These are phyloP conservation scores for Strobilomyces confusus DNA, from an alignment of 768 basidiomycete genomes.

Conservation along the genomic window DNA sequence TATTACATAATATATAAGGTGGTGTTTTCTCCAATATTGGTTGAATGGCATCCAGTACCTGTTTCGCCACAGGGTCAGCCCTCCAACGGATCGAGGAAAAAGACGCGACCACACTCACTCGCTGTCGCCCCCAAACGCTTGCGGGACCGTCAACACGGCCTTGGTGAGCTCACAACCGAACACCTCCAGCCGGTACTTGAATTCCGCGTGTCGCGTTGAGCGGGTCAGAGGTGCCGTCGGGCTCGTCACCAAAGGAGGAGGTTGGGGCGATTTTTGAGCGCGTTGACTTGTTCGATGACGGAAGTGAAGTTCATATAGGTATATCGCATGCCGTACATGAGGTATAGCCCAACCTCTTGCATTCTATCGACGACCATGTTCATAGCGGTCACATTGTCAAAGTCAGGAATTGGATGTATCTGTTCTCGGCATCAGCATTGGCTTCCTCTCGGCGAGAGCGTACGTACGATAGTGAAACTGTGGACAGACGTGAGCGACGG, in stretches of 20 bases:
- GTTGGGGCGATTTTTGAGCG: conserved; percentile 62
- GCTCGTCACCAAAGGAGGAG: conserved; percentile 76
- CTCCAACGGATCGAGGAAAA: background rate
- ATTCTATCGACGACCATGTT: conserved; percentile 61
- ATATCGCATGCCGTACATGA: conserved; percentile 83
- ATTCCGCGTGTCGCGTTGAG: conserved; percentile 57
- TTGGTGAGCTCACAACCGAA: conserved; percentile 68
- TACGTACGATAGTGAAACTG: conserved; percentile 32
- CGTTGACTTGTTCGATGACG: conserved; percentile 65
- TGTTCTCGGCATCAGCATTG: conserved; percentile 13
- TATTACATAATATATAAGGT: too few relatives aligned
- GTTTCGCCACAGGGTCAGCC: too few relatives aligned
- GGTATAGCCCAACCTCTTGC: conserved; percentile 64
- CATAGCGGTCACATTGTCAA: conserved; percentile 54
- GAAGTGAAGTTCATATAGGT: conserved; percentile 62
- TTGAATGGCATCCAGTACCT: too few relatives aligned
- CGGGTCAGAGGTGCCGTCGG: conserved; percentile 67
- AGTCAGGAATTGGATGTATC: conserved; percentile 72
- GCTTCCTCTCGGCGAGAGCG: background rate
- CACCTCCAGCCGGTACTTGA: conserved; percentile 51
- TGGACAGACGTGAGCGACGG: background rate
- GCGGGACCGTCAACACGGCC: conserved; percentile 77
- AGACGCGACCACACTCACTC: background rate
- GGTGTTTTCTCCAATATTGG: too few relatives aligned
- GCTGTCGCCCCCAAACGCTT: conserved; percentile 54